Evolutionary conservation across 345 rosid species (phyloP).

Genomic region (Camelina neglecta): DNA sequence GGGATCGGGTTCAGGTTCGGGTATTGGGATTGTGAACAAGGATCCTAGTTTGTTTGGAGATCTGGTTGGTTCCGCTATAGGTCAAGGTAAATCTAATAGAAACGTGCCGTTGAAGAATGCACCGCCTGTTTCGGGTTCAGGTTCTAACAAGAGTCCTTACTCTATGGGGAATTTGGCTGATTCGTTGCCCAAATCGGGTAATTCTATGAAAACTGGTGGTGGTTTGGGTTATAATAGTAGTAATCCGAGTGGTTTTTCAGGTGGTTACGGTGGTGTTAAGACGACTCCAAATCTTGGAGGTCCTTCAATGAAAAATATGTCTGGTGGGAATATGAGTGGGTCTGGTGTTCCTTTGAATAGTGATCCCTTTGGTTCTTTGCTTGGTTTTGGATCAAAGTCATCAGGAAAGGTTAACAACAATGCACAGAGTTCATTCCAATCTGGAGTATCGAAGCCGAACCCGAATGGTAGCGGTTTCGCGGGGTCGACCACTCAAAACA

Average conservation of each 20-base stretch:
- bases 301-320: slow-evolving; percentile 62
- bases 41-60: slow-evolving; percentile 84
- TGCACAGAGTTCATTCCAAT: slow-evolving; percentile 46
- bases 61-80: slow-evolving; percentile 84
- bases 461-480: slow-evolving; percentile 42
- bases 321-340: slow-evolving; percentile 47
- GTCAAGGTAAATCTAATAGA: slow-evolving; percentile 57
- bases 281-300: slow-evolving; percentile 59
- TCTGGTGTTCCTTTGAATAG: slow-evolving; percentile 54
- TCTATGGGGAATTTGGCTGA: slow-evolving; percentile 84
- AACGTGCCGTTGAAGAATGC: slow-evolving; percentile 80
- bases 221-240: slow-evolving; percentile 54
- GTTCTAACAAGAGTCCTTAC: slow-evolving; percentile 52
- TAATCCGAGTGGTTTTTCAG: slow-evolving; percentile 34
- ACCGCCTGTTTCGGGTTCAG: slow-evolving; percentile 45
- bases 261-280: slow-evolving; percentile 35
- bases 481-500: slow-evolving; percentile 47
- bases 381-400: slow-evolving; percentile 68
- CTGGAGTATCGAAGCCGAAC: slow-evolving; percentile 35
- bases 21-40: slow-evolving; percentile 72
- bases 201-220: slow-evolving; percentile 50
- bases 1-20: slow-evolving; percentile 53
- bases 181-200: slow-evolving; percentile 71
- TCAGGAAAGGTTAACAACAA: slow-evolving; percentile 43
- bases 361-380: slow-evolving; percentile 87